Conservation (phyloP, 1,284 basidiomycete genomes). For the Trametes sp. region DNA sequence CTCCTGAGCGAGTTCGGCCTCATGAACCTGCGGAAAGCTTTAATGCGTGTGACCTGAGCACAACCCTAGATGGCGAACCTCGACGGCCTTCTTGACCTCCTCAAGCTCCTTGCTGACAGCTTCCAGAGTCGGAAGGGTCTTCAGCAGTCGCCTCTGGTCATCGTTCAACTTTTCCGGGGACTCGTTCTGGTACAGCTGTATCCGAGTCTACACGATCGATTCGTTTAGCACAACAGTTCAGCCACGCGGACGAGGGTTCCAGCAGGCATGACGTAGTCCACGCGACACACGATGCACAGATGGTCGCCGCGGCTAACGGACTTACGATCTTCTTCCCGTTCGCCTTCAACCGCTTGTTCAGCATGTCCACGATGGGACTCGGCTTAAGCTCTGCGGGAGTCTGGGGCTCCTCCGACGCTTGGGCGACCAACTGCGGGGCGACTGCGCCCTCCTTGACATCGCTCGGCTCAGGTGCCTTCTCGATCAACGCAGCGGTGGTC, state of each 20-base stretch:
- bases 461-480: slow-evolving; percentile 56
- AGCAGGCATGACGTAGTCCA: slow-evolving; percentile 28
- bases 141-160: slow-evolving; percentile 79
- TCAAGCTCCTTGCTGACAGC: slow-evolving; percentile 80
- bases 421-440: slow-evolving; percentile 55
- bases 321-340: slow-evolving; percentile 86
- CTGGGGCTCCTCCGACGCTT: slow-evolving; percentile 48
- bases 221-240: slow-evolving; percentile 12
- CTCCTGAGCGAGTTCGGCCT: slow-evolving; percentile 68
- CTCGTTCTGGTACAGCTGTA: slow-evolving; percentile 71
- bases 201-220: slow-evolving; percentile 62
- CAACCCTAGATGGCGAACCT: slow-evolving; percentile 55
- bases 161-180: slow-evolving; percentile 80
- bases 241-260: slow-evolving; percentile 6
- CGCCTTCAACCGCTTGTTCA: slow-evolving; percentile 78
- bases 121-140: slow-evolving; percentile 76
- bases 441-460: slow-evolving; percentile 59
- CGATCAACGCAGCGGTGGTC: slow-evolving; percentile 55
- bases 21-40: slow-evolving; percentile 57
- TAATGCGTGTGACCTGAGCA: background rate
- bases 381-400: slow-evolving; percentile 54
- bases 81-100: slow-evolving; percentile 81
- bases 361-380: slow-evolving; percentile 78
- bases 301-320: slow-evolving; percentile 30
- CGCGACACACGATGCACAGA: background rate